Percentiles rank a stretch among this genome's conserved stretches.
phyloP scores from a whole-genome alignment of 164 flowering plant genomes.

The Malania oleifera region DNA sequence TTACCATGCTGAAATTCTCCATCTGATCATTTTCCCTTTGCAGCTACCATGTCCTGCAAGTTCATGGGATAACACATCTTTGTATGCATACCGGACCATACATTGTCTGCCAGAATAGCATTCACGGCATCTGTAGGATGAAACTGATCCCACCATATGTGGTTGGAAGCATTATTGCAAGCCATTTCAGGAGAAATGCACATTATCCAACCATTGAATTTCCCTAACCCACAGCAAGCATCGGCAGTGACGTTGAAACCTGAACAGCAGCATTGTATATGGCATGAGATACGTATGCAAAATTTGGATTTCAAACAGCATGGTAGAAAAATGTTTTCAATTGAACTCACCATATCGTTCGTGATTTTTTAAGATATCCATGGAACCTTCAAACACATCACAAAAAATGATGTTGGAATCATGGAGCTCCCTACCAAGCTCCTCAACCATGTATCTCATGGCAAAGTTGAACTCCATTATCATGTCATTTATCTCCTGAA shows the following conservation, averaged over 20 bases:
- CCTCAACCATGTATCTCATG: conserved; percentile 67
- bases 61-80: conserved; percentile 81
- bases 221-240: conserved; percentile 90
- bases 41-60: conserved; percentile 51
- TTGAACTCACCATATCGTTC: conserved; percentile 51
- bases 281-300: not conserved
- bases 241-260: conserved; percentile 61
- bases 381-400: conserved; percentile 65
- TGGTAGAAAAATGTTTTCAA: not conserved
- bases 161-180: conserved; percentile 60
- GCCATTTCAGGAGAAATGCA: conserved; percentile 78
- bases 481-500: conserved; percentile 66
- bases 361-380: conserved; percentile 65
- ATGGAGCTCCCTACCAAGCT: conserved; percentile 51
- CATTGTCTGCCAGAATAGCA: conserved; percentile 78
- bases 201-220: conserved; percentile 66
- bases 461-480: conserved; percentile 68
- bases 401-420: conserved; percentile 64
- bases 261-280: conserved; percentile 9
- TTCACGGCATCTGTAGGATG: conserved; percentile 91
- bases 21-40: conserved; percentile 13
- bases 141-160: conserved; percentile 95
- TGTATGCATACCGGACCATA: conserved; percentile 74
- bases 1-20: not conserved
- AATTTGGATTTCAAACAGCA: not conserved